Base-by-base conservation (phyloP, 139 green algal species). In the Tetradesmus lagerheimii region DNA sequence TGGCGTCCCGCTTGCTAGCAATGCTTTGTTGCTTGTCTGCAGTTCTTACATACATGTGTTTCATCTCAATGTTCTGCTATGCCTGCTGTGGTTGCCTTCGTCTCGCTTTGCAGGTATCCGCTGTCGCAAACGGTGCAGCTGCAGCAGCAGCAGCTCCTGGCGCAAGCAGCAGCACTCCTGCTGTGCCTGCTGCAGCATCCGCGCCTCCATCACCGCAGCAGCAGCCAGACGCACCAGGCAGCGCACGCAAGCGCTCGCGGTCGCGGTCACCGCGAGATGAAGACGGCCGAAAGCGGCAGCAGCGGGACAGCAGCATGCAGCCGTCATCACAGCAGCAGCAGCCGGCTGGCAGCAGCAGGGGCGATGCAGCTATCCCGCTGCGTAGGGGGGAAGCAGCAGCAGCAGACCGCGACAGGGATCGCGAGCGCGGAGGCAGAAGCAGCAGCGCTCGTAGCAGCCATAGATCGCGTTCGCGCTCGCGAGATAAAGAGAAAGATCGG, bases 211-310 rank as follows among this genome's bases (percentile, higher is more conserved):
- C 64, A 14, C 84, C 64, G 47, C 45, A 71, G 80, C 80, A 75
- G 41, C 83, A 80, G 83, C 38, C 25, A 31, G 35, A 43, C 18
- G 39, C 81, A 27, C 85, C 85, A 27, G 71, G 71, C 67, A 83
- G 85, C 75, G 67, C 85, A 41, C 85, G 50, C 27, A 80, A 81
- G 85, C 85, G 71, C 43, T 71, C 38, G n/a, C 37, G 47, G 20
- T 66, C 66, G 27, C n/a, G 38, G 1, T 75, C 85, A 1, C 85
- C 85, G 16, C 34, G 29, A 35, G 31, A 29, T 29, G 85, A 83
- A 8, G 43, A 83, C 27, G 79, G 83, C 4, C 41, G 75, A 25
- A 85, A 94, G 31, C 66, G 76, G 41, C 85, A 53, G 31, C 82
- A 90, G 57, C 81, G 57, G 18, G 43, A 57, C n/a, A 67, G 80